A percentile compares a stretch with the other conserved stretches of the same genome.
Conservation (phyloP, 2,329 filamentous ascomycete species). For the Paecilomyces sp. region DNA sequence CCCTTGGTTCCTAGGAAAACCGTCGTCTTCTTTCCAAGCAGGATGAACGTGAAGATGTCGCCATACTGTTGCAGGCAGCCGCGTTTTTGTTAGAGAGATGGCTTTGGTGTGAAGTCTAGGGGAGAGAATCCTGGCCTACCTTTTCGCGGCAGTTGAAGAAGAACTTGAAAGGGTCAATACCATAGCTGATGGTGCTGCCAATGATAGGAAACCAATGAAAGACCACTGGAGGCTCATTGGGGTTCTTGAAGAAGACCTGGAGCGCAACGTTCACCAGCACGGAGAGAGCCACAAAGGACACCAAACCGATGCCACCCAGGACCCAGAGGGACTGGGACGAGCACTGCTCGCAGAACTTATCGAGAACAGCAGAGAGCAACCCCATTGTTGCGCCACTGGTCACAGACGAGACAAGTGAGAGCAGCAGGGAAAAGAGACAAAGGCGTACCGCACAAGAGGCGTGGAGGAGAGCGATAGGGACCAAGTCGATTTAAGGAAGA, state of each 20-base stretch:
- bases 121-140: slow-evolving; percentile 44
- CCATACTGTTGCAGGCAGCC: slow-evolving; percentile 54
- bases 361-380: slow-evolving; percentile 42
- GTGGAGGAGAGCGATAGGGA: neutral
- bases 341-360: slow-evolving; percentile 39
- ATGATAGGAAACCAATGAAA: slow-evolving; percentile 65
- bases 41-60: slow-evolving; percentile 83
- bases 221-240: slow-evolving; percentile 65
- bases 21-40: slow-evolving; percentile 82
- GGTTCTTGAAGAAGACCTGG: slow-evolving; percentile 75
- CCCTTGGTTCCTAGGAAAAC: slow-evolving; percentile 75
- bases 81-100: neutral
- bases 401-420: slow-evolving; percentile 1
- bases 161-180: slow-evolving; percentile 70
- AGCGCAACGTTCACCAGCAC: slow-evolving; percentile 71
- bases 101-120: neutral
- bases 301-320: slow-evolving; percentile 36
- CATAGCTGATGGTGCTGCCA: slow-evolving; percentile 87
- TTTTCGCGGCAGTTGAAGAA: slow-evolving; percentile 63
- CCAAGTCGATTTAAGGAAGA: neutral
- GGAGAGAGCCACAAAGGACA: slow-evolving; percentile 45
- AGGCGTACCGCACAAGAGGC: neutral
- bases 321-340: slow-evolving; percentile 40
- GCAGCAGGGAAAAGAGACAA: slow-evolving; percentile 1
- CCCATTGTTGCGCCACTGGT: slow-evolving; percentile 37